Percentiles rank a stretch among this genome's conserved stretches.
phyloP scores from a whole-genome alignment of 2,329 filamentous ascomycete species.

The Claviceps digitariae region DNA sequence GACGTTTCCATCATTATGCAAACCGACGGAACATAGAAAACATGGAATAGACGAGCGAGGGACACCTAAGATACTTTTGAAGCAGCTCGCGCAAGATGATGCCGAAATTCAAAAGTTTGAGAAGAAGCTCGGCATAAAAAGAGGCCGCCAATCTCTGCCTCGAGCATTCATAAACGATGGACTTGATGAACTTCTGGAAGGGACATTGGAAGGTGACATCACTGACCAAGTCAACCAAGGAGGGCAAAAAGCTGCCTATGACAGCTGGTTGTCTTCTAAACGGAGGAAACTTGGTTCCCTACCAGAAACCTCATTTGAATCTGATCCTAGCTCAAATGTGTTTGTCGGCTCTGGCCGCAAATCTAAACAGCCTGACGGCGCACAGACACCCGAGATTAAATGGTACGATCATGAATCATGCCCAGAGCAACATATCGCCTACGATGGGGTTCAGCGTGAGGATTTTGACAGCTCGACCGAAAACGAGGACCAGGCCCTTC shows the following conservation, averaged over 20 bases:
- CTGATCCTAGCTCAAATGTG: neutral
- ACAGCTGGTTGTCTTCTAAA: constrained; percentile 48
- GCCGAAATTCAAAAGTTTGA: constrained; percentile 79
- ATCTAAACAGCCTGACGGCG: neutral
- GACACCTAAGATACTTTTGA: constrained; percentile 18
- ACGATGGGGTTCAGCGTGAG: neutral
- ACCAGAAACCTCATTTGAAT: constrained; percentile 4
- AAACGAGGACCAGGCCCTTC: constrained; percentile 21
- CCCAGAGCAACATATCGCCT: neutral
- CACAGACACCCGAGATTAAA: neutral
- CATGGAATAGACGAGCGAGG: constrained; percentile 15
- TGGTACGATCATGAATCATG: neutral
- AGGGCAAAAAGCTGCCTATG: constrained; percentile 45
- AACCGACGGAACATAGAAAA: constrained; percentile 14
- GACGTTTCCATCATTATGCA: neutral
- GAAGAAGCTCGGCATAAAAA: constrained; percentile 70
- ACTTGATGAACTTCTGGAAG: constrained; percentile 62
- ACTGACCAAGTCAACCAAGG: constrained; percentile 43
- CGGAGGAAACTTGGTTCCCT: constrained; percentile 19
- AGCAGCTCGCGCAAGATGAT: constrained; percentile 64
- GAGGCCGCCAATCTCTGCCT: constrained; percentile 58
- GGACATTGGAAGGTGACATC: constrained; percentile 34
- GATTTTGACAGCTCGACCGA: neutral
- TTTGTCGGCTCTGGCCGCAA: neutral
- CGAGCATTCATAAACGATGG: constrained; percentile 72